Evolutionary conservation across 441 rosid species (phyloP), one percentile per base, ranked within the genome.

Genomic region (Sinapis alba): DNA sequence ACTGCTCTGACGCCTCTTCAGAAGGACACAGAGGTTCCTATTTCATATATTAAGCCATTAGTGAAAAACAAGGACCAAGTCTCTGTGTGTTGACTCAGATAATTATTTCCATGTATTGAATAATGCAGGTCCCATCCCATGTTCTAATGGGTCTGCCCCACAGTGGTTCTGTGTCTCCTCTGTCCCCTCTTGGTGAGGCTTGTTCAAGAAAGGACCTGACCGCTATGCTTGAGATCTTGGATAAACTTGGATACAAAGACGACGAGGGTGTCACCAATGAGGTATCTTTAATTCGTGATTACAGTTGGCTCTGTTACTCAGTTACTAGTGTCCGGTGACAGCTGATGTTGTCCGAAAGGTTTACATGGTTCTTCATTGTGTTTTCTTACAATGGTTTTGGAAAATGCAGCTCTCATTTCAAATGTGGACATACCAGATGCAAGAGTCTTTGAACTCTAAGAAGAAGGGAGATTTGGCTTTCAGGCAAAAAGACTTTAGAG

Each of bases 371-470:
- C 36, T 62, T 62, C 21, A 62, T 50, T 36, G 53, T 62, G 32
- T 23, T 24, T 5, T 38, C 21, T 63, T 26, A 43, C 47, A 76
- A 61, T 80, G 53, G 61, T 66, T 19, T n/a, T 87, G 91, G 36
- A 13, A 13, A 90, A 43, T 83, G 84, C 89, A 93, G 98, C 92
- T 93, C 20, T 93, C 97, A 24, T 93, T 93, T 81, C 94, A 95
- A 84, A 59, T 91, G 94, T 93, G 97, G 97, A 91, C 97, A 59
- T 81, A 86, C 84, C 97, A 93, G 66, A 88, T 93, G 91, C 97
- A 91, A 76, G 98, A 91, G 62, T 90, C 94, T 0, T 83, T 93
- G 77, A 85, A 83, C 79, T 91, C 88, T 2, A 93, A 93, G 88
- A 93, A 93, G 73, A 91, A 88, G 83, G 97, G 97, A 0, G 98